phyloP scores from a whole-genome alignment of 306 rosid genomes.

The Delonix regia region DNA sequence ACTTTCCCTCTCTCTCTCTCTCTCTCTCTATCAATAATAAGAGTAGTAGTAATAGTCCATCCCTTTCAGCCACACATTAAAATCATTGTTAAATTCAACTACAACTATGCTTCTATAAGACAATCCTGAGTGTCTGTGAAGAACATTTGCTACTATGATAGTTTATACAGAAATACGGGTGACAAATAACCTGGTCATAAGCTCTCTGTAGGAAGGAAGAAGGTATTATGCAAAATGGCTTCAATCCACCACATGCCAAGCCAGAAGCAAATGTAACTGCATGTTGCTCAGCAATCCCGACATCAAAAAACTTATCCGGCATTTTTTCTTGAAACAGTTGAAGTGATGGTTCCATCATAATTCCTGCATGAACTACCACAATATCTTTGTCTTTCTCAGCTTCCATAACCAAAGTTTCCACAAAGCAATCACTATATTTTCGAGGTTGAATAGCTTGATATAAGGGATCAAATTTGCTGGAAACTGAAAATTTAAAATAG shows the following conservation, averaged over 20 bases:
- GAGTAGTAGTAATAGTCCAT: background rate
- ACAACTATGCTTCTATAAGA: slow-evolving; percentile 18
- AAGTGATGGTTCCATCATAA: slow-evolving; percentile 68
- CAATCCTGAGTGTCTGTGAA: slow-evolving; percentile 12
- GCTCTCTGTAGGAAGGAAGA: slow-evolving; percentile 91
- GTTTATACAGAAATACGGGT: slow-evolving; percentile 25
- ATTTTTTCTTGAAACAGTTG: slow-evolving; percentile 68
- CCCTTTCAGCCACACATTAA: slow-evolving; percentile 6
- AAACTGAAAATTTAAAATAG: slow-evolving; percentile 54
- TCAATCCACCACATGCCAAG: slow-evolving; percentile 86
- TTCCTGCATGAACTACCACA: slow-evolving; percentile 86
- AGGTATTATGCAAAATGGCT: slow-evolving; percentile 92
- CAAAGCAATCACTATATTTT: slow-evolving; percentile 84
- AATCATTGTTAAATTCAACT: slow-evolving; percentile 9
- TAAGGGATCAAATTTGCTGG: slow-evolving; percentile 39
- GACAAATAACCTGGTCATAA: slow-evolving; percentile 72
- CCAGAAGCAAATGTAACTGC: slow-evolving; percentile 98
- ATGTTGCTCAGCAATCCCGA: slow-evolving; percentile 98
- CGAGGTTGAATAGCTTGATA: slow-evolving; percentile 39
- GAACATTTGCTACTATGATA: background rate
- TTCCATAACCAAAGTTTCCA: slow-evolving; percentile 71
- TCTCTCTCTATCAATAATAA: background rate
- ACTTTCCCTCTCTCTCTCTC: background rate
- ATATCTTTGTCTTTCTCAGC: slow-evolving; percentile 86
- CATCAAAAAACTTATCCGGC: slow-evolving; percentile 79